These are phyloP conservation scores for Solanum peruvianum DNA, from an alignment of 257 asterid species.

Conservation along the genomic window DNA sequence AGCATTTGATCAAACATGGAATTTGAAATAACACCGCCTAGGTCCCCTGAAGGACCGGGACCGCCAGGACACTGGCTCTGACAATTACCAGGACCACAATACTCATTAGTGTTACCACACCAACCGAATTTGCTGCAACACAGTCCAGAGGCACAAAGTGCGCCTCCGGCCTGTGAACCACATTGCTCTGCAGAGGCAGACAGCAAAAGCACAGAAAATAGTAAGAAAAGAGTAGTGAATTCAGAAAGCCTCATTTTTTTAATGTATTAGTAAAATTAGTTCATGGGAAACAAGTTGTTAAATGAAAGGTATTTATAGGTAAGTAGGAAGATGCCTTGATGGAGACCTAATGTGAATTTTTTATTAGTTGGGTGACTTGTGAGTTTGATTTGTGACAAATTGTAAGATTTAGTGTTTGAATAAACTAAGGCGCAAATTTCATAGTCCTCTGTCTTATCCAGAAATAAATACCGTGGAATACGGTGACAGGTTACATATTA, in stretches of 20 bases:
- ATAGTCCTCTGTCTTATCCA: not conserved
- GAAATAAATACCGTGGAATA: not conserved
- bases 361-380: not conserved
- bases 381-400: not conserved
- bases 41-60: not conserved
- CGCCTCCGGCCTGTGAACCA: not conserved
- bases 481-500: not conserved
- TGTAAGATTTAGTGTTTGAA: not conserved
- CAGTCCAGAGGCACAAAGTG: not conserved
- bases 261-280: not conserved
- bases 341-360: not conserved
- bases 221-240: not conserved
- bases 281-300: not conserved
- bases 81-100: not conserved
- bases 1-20: constrained; percentile 6
- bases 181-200: not conserved
- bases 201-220: not conserved
- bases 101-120: not conserved
- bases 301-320: not conserved
- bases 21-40: not conserved
- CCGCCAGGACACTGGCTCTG: not conserved
- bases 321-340: not conserved
- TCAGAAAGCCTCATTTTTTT: not conserved
- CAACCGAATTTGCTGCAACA: not conserved
- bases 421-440: not conserved